Percentiles rank a stretch among this genome's conserved stretches.
Conservation (phyloP, 805 yeast genomes). For the Ascoidea asiatica region DNA sequence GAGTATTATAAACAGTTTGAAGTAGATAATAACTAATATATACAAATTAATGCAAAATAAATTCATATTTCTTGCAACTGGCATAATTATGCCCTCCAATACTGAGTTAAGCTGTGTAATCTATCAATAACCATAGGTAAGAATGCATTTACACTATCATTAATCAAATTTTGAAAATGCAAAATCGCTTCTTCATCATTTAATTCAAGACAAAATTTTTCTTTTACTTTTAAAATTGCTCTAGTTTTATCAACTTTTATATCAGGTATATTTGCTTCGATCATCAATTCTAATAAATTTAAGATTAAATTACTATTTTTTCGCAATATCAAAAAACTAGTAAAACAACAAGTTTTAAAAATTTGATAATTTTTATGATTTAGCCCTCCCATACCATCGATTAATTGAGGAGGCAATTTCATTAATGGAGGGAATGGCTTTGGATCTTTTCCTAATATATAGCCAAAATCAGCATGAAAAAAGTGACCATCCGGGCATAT, state of each 20-base stretch:
- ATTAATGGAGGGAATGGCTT: conserved; percentile 97
- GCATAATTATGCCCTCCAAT: conserved; percentile 79
- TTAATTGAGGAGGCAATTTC: conserved; percentile 93
- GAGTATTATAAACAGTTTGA: conserved; percentile 44
- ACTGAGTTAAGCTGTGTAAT: conserved; percentile 89
- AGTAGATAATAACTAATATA: neutral
- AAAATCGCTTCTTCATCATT: conserved; percentile 91
- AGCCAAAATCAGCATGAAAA: conserved; percentile 97
- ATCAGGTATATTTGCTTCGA: conserved; percentile 86
- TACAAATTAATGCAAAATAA: neutral
- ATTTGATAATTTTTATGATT: conserved; percentile 72
- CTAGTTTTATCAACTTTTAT: conserved; percentile 73
- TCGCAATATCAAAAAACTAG: conserved; percentile 81
- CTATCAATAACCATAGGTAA: conserved; percentile 92
- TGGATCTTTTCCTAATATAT: conserved; percentile 92
- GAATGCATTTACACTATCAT: conserved; percentile 87
- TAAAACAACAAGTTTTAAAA: conserved; percentile 88
- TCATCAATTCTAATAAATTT: conserved; percentile 87
- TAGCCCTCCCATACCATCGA: conserved; percentile 96
- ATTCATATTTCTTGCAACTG: too few species aligned
- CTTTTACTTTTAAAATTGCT: conserved; percentile 83
- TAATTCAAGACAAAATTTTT: conserved; percentile 86
- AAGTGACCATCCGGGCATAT: conserved; percentile 76
- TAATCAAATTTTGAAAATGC: conserved; percentile 88
- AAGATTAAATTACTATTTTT: conserved; percentile 82